Conservation (phyloP, 2,329 filamentous ascomycete species). For the Metarhizium humberi region DNA sequence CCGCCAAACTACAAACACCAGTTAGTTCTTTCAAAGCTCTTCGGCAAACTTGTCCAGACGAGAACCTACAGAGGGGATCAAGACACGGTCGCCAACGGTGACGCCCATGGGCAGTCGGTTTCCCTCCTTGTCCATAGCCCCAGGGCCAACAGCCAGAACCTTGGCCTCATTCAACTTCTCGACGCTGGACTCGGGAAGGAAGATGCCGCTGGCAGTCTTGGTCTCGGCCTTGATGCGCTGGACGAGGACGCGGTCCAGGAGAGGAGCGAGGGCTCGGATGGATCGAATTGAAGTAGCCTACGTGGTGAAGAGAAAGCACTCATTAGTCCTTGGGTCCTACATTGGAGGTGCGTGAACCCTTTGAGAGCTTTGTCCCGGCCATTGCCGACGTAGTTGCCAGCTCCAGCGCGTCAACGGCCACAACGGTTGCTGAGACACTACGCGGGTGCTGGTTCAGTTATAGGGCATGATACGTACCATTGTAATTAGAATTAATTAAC, state of each 20-base stretch:
- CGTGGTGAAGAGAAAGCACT: neutral
- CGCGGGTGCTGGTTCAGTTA: neutral
- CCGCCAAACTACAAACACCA: slow-evolving; percentile 63
- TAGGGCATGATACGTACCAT: slow-evolving; percentile 14
- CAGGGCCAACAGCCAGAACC: slow-evolving; percentile 90
- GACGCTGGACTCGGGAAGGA: slow-evolving; percentile 91
- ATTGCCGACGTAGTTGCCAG: neutral
- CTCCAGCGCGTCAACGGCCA: neutral
- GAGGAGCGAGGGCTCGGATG: slow-evolving; percentile 88
- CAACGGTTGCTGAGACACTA: neutral
- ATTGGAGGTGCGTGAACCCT: neutral
- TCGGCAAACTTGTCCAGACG: neutral
- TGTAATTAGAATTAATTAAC: slow-evolving; percentile 13
- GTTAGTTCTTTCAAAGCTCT: neutral
- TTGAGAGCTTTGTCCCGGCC: neutral
- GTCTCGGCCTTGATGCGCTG: slow-evolving; percentile 96
- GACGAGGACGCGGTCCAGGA: slow-evolving; percentile 95
- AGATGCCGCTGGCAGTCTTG: slow-evolving; percentile 95
- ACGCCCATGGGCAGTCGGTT: slow-evolving; percentile 83
- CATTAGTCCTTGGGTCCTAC: neutral
- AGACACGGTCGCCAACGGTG: slow-evolving; percentile 73
- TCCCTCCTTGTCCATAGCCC: slow-evolving; percentile 77
- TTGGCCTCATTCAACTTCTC: slow-evolving; percentile 98
- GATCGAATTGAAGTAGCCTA: slow-evolving; percentile 75
- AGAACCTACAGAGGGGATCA: slow-evolving; percentile 80